A percentile compares a stretch with the other conserved stretches of the same genome.
These are phyloP conservation scores for Candida maltosa DNA, from an alignment of 805 yeast genomes.

Conservation along the genomic window DNA sequence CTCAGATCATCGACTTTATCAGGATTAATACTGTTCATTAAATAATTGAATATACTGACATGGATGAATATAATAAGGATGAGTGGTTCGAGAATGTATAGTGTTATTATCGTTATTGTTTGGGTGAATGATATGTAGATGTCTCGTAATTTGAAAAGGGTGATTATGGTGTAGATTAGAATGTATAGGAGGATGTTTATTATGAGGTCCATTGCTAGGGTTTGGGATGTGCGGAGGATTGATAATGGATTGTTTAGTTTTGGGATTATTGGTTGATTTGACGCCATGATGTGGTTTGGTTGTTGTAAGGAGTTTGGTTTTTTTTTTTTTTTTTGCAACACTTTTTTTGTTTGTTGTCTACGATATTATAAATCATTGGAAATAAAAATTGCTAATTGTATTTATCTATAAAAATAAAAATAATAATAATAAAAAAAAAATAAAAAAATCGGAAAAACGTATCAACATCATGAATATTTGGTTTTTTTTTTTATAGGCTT, in stretches of 20 bases:
- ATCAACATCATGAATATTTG: not conserved
- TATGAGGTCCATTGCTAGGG: constrained; percentile 5
- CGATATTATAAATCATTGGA: too few relatives aligned
- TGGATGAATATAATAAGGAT: constrained; percentile 4
- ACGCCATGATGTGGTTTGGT: too few relatives aligned
- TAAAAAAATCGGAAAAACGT: not conserved
- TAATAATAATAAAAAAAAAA: not conserved
- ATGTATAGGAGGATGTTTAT: constrained; percentile 6
- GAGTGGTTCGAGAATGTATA: constrained; percentile 1
- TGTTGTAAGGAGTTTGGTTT: too few relatives aligned
- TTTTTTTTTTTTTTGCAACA: too few relatives aligned
- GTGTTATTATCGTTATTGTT: not conserved
- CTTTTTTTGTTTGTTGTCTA: too few relatives aligned
- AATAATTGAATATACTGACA: constrained; percentile 3
- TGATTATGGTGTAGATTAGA: constrained; percentile 3
- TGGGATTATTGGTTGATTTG: too few relatives aligned
- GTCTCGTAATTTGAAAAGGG: constrained; percentile 5
- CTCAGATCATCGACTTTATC: constrained; percentile 3
- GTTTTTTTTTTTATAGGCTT: not conserved
- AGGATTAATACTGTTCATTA: constrained; percentile 3
- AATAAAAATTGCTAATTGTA: constrained; percentile 47
- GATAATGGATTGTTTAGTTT: constrained; percentile 1
- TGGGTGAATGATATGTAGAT: not conserved
- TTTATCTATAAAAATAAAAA: constrained; percentile 16
- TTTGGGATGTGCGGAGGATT: constrained; percentile 3